Evolutionary conservation across 805 yeast genomes (phyloP).

Genomic region (Pichia rugopelliculosa): DNA sequence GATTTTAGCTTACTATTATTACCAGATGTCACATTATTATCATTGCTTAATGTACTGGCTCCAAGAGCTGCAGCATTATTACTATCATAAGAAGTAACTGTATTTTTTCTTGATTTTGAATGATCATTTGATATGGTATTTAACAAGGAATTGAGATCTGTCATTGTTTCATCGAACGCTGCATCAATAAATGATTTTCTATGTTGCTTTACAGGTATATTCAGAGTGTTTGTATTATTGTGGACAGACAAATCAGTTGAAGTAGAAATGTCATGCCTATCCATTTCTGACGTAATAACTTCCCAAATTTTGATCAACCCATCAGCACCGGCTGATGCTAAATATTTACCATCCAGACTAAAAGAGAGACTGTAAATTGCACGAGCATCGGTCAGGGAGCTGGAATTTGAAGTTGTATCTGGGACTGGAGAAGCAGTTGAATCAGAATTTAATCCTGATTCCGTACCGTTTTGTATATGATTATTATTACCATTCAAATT

Average conservation of each 20-base stretch:
- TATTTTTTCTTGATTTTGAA: conserved; percentile 6
- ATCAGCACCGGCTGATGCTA: conserved; percentile 83
- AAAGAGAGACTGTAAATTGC: conserved; percentile 74
- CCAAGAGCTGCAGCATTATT: not conserved
- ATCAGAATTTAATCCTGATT: not conserved
- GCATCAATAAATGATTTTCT: conserved; percentile 8
- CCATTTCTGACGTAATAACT: conserved; percentile 66
- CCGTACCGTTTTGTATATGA: not conserved
- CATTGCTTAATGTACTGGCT: not conserved
- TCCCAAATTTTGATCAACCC: conserved; percentile 67
- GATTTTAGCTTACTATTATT: conserved; percentile 10
- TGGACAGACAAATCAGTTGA: too few relatives aligned
- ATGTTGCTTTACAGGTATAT: not conserved
- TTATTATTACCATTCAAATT: not conserved
- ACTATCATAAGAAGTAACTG: conserved; percentile 2
- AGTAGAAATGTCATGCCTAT: conserved; percentile 30
- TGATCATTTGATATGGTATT: not conserved
- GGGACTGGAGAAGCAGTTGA: not conserved
- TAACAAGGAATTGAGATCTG: conserved; percentile 13
- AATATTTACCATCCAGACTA: conserved; percentile 68
- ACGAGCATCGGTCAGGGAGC: not conserved
- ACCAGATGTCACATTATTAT: not conserved
- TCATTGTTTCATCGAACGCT: conserved; percentile 9
- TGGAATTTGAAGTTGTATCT: not conserved
- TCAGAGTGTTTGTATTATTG: not conserved